A percentile compares a stretch with the other conserved stretches of the same genome.
These are phyloP conservation scores for Apodospora peruviana DNA, from an alignment of 495 filamentous ascomycete genomes.

Conservation along the genomic window DNA sequence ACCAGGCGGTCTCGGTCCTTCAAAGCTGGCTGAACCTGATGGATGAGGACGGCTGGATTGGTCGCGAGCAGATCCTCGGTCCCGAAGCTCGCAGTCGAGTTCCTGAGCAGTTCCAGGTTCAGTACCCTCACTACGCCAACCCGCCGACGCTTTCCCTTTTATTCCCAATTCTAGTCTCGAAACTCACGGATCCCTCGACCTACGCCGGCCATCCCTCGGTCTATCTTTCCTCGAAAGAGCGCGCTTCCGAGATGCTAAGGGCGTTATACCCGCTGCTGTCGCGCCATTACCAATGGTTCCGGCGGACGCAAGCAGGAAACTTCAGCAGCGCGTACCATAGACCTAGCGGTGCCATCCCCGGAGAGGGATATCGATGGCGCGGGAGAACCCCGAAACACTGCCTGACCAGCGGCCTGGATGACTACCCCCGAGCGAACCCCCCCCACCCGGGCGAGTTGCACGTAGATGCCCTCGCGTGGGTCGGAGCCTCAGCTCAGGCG, in stretches of 20 bases:
- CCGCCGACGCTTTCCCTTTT: slow-evolving; percentile 90
- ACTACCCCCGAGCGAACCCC: slow-evolving; percentile 88
- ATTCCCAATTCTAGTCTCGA: slow-evolving; percentile 72
- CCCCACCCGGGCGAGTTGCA: slow-evolving; percentile 93
- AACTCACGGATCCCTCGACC: slow-evolving; percentile 33
- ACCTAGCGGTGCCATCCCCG: slow-evolving; percentile 68
- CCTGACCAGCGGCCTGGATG: slow-evolving; percentile 83
- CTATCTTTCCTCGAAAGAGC: slow-evolving; percentile 11
- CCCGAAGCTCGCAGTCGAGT: slow-evolving; percentile 88
- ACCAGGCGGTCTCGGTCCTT: slow-evolving; percentile 81
- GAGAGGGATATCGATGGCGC: slow-evolving; percentile 88
- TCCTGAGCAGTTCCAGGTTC: slow-evolving; percentile 79
- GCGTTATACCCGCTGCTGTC: slow-evolving; percentile 76
- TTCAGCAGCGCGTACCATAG: too few relatives aligned
- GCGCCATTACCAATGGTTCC: slow-evolving; percentile 87
- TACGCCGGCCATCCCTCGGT: slow-evolving; percentile 12
- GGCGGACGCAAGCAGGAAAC: slow-evolving; percentile 79
- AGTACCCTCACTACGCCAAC: slow-evolving; percentile 95
- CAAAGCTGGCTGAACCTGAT: slow-evolving; percentile 88
- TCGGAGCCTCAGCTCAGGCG: slow-evolving; percentile 80
- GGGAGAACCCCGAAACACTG: slow-evolving; percentile 78
- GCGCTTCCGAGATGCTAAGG: slow-evolving; percentile 14
- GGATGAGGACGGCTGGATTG: slow-evolving; percentile 95
- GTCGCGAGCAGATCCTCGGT: slow-evolving; percentile 87
- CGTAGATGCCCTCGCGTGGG: slow-evolving; percentile 86